phyloP scores from a whole-genome alignment of 2,329 filamentous ascomycete genomes.

The Aspergillus fischeri region DNA sequence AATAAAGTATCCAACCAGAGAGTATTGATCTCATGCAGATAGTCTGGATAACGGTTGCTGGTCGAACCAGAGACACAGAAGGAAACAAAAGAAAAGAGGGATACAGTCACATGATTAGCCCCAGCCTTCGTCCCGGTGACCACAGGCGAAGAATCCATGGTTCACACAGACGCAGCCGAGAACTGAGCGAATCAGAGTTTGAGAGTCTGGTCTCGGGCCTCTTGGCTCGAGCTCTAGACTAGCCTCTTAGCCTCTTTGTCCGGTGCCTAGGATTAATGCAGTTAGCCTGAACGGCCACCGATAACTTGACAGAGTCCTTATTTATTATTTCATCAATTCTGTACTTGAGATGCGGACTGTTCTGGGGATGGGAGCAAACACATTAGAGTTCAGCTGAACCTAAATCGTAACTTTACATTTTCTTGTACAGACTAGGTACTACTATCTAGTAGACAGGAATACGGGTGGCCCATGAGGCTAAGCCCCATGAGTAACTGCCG shows the following conservation, averaged over 20 bases:
- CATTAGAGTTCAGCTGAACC: not conserved
- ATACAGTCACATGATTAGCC: not conserved
- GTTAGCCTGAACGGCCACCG: not conserved
- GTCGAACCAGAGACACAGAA: not conserved
- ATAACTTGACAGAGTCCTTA: no score
- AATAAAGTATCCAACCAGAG: not conserved
- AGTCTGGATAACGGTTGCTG: not conserved
- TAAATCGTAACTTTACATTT: no score
- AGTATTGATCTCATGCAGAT: not conserved
- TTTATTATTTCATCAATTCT: no score
- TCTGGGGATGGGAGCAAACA: no score
- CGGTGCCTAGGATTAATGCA: not conserved
- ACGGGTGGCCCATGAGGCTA: not conserved
- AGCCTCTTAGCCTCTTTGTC: not conserved
- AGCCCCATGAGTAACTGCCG: constrained; percentile 5
- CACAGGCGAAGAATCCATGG: not conserved
- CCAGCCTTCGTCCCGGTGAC: not conserved
- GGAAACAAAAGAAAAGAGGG: not conserved
- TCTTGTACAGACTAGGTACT: no score
- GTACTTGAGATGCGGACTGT: no score
- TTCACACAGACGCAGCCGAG: not conserved
- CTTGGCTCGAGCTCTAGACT: not conserved
- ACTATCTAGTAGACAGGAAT: no score
- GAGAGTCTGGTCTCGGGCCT: not conserved
- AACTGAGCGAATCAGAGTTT: not conserved